phyloP scores from a whole-genome alignment of 2,329 filamentous ascomycete genomes.

The Leptographium flavum region DNA sequence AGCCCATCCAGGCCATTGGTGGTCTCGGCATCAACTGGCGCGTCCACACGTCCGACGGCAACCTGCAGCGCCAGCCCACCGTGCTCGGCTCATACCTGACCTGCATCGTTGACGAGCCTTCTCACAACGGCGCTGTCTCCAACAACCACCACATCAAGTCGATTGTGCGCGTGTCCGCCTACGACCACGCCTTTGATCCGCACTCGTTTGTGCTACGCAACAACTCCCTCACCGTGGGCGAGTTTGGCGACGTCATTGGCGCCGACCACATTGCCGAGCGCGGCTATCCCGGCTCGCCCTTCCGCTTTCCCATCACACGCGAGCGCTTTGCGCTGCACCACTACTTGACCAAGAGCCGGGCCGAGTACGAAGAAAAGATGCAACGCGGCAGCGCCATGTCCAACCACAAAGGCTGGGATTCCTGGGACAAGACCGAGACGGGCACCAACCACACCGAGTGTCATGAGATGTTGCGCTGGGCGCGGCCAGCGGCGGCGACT shows the following conservation, averaged over 20 bases:
- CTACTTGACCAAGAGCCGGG: slow-evolving; percentile 7
- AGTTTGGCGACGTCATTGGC: slow-evolving; percentile 5
- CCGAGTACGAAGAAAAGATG: slow-evolving; percentile 9
- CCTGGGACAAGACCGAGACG: slow-evolving; percentile 3
- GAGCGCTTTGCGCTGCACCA: slow-evolving; percentile 7
- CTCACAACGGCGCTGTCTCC: background rate
- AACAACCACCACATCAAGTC: slow-evolving; percentile 8
- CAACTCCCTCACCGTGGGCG: slow-evolving; percentile 5
- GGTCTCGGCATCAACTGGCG: slow-evolving; percentile 7
- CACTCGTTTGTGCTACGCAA: slow-evolving; percentile 5
- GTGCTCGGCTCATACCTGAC: slow-evolving; percentile 3
- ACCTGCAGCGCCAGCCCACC: slow-evolving; percentile 5
- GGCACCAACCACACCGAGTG: background rate
- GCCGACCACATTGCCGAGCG: background rate
- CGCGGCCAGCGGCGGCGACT: too few species aligned
- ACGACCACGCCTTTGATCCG: slow-evolving; percentile 4
- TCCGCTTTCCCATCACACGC: slow-evolving; percentile 6
- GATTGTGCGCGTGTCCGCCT: slow-evolving; percentile 4
- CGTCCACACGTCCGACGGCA: slow-evolving; percentile 7
- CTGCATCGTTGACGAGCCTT: slow-evolving; percentile 5
- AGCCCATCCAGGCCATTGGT: slow-evolving; percentile 6
- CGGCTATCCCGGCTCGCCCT: background rate
- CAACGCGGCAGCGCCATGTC: slow-evolving; percentile 9
- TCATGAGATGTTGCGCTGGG: slow-evolving; percentile 9
- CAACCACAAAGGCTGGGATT: slow-evolving; percentile 7